A percentile compares a stretch with the other conserved stretches of the same genome.
phyloP scores from a whole-genome alignment of 169 alveolate species.

The Besnoitia besnoiti region DNA sequence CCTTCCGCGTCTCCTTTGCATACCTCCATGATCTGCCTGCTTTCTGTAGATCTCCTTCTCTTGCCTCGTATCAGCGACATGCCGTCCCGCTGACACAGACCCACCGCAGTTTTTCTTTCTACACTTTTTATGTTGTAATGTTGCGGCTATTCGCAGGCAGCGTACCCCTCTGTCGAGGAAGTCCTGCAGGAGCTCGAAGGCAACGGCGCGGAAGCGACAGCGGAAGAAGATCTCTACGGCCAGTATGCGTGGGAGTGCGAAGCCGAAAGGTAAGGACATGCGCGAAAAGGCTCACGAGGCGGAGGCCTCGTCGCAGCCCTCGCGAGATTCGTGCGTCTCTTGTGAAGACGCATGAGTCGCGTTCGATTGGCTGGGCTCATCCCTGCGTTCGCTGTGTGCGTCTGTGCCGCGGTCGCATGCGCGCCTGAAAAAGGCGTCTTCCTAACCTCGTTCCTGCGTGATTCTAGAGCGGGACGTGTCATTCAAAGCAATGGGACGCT shows the following conservation, averaged over 20 bases:
- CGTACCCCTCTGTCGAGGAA: conserved; percentile 46
- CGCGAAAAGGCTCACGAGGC: not conserved
- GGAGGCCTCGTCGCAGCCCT: too few species aligned
- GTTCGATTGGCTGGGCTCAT: too few species aligned
- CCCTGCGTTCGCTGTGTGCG: too few species aligned
- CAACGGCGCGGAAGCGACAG: not conserved
- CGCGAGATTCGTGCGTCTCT: too few species aligned
- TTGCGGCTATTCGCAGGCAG: conserved; percentile 28
- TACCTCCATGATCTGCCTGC: not conserved
- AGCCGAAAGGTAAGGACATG: conserved; percentile 30
- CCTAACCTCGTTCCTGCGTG: too few species aligned
- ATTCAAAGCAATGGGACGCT: too few species aligned
- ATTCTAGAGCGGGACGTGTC: too few species aligned
- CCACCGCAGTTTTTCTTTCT: not conserved
- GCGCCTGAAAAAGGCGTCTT: too few species aligned
- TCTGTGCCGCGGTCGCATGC: too few species aligned
- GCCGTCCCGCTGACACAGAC: too few species aligned
- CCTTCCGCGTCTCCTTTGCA: not conserved
- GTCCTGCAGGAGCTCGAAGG: conserved; percentile 52
- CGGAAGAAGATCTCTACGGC: conserved; percentile 34
- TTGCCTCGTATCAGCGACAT: too few species aligned
- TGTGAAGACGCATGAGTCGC: too few species aligned
- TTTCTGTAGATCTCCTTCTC: not conserved
- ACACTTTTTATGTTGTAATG: not conserved
- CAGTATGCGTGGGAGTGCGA: conserved; percentile 66